phyloP scores from a whole-genome alignment of 2,329 filamentous ascomycete species.

The Rugonectria rugulosa region DNA sequence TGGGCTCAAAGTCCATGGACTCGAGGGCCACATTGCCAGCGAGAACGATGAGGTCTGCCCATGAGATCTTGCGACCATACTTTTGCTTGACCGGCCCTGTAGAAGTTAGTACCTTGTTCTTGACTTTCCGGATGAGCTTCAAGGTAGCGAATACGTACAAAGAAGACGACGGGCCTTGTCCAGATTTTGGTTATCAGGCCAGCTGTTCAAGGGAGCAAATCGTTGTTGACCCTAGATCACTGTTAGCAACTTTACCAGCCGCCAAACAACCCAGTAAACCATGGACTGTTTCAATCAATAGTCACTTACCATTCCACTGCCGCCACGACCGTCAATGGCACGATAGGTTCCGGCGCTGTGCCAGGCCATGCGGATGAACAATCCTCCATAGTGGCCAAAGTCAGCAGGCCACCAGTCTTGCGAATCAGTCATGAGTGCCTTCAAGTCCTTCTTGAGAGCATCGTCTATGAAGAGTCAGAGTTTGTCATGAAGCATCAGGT shows the following conservation, averaged over 20 bases:
- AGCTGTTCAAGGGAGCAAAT: constrained; percentile 82
- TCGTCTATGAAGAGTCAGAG: constrained; percentile 37
- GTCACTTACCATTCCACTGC: constrained; percentile 63
- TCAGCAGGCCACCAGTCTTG: constrained; percentile 86
- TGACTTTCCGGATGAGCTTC: not conserved
- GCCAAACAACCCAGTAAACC: not conserved
- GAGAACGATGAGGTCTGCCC: constrained; percentile 76
- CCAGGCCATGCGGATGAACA: constrained; percentile 84
- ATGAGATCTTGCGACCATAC: constrained; percentile 84
- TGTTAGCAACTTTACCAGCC: no score
- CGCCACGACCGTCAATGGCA: constrained; percentile 76
- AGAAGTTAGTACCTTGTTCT: not conserved
- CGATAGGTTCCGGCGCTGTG: constrained; percentile 83
- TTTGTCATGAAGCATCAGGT: not conserved
- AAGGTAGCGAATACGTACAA: constrained; percentile 47
- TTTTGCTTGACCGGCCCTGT: constrained; percentile 78
- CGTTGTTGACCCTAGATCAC: constrained; percentile 70
- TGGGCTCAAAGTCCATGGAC: constrained; percentile 76
- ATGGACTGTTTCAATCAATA: no score
- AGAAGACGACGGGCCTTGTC: constrained; percentile 83
- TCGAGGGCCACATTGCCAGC: constrained; percentile 80
- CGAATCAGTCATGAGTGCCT: constrained; percentile 76
- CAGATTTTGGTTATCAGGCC: constrained; percentile 80
- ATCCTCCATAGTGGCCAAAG: constrained; percentile 81
- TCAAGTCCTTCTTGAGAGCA: constrained; percentile 76